Evolutionary conservation across 2,329 filamentous ascomycete species (phyloP).

Genomic region (Rhynchosporium secalis): DNA sequence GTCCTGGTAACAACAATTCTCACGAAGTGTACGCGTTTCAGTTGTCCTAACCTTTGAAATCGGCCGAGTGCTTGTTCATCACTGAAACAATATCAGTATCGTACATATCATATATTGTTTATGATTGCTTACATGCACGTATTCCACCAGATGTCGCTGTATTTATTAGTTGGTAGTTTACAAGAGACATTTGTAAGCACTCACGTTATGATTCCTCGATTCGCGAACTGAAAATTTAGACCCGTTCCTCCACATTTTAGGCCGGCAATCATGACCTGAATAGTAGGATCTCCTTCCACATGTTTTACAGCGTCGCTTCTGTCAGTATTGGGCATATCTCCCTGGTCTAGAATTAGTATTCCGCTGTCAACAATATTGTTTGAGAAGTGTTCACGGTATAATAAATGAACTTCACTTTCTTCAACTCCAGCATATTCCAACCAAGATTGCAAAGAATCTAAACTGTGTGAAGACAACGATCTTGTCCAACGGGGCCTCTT

Average conservation of each 20-base stretch:
- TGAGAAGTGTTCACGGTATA: conserved; percentile 25
- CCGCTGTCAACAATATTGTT: neutral
- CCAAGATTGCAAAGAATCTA: conserved; percentile 49
- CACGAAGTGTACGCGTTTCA: conserved; percentile 55
- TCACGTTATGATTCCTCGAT: conserved; percentile 36
- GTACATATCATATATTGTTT: neutral
- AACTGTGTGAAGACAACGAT: conserved; percentile 62
- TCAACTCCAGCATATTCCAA: conserved; percentile 48
- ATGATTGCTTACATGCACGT: conserved; percentile 3
- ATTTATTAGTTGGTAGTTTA: conserved; percentile 8
- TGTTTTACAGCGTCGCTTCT: conserved; percentile 47
- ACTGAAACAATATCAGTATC: conserved; percentile 6
- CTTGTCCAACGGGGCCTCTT: conserved; percentile 48
- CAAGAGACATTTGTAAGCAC: neutral
- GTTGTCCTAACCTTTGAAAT: conserved; percentile 63
- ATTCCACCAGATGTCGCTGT: conserved; percentile 18
- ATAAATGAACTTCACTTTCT: conserved; percentile 44
- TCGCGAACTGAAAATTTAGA: conserved; percentile 57
- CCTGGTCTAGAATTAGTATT: conserved; percentile 41
- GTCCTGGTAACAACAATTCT: conserved; percentile 54
- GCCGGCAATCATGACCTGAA: conserved; percentile 49
- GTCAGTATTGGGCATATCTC: conserved; percentile 45
- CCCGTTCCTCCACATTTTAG: conserved; percentile 52
- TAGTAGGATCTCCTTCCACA: conserved; percentile 44
- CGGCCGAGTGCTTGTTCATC: conserved; percentile 62